Evolutionary conservation across 345 rosid species (phyloP), one percentile per base, ranked within the genome.

Genomic region (Eucalyptus regnans): DNA sequence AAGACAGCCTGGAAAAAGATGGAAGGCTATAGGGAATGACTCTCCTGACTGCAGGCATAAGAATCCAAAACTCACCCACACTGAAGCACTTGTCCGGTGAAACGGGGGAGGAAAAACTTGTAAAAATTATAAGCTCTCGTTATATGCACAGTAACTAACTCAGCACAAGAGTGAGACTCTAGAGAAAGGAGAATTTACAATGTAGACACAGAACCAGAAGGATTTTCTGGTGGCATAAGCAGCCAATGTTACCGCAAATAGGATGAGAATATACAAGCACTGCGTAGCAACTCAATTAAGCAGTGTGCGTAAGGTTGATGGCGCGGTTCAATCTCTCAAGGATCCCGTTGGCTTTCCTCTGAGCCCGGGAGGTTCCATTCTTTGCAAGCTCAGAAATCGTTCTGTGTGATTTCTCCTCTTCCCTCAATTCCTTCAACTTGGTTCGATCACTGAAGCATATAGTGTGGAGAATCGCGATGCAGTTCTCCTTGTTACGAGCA

Each of bases 321-420:
- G 93, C 91, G 87, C 95, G 93, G 87, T 92, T 94, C 91, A 98
- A 85, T 93, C 98, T 94, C 52, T 95, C 99, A 37, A 98, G 95
- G 56, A 97, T 95, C 66, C 95, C 95, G 18, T 88, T 94, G 12
- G 99, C 99, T 92, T 98, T 98, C 91, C 99, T 94, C 94, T 95
- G 95, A 87, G 99, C 99, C 93, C 99, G 94, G 18, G 99, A 92
- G 81, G 99, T 97, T 68, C 99, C 99, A 48, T 95, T 96, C 80
- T 92, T 91, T 31, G 95, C 92, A 88, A 98, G 97, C 90, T 94
- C 96, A 14, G 99, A 93, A 50, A 98, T 93, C 25, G 98, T 97
- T 68, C 96, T 94, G 64, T 93, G 50, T 1, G 87, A 52, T 27
- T 64, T 93, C 90, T 98, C 99, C 90, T 98, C 99, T 88, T 98